A percentile compares a stretch with the other conserved stretches of the same genome.
phyloP scores from a whole-genome alignment of 2,329 filamentous ascomycete genomes.

The Hypomyces rosellus region DNA sequence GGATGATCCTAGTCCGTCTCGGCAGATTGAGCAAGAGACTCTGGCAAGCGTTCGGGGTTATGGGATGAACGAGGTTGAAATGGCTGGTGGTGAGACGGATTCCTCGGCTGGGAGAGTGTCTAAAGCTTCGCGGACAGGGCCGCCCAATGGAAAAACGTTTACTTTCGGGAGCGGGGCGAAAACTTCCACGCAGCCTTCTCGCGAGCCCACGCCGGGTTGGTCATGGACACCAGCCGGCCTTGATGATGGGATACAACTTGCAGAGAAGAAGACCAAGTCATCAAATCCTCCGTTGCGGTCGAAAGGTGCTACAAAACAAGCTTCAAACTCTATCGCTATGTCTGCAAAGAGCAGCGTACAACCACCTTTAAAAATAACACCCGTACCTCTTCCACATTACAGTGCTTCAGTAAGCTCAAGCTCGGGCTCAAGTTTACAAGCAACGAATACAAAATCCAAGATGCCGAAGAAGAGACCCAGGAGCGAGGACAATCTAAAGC shows the following conservation, averaged over 20 bases:
- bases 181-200: neutral
- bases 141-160: neutral
- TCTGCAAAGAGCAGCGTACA: too few species aligned
- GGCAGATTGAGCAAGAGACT: conserved; percentile 21
- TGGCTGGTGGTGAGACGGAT: neutral
- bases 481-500: neutral
- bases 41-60: conserved; percentile 8
- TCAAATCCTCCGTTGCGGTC: too few species aligned
- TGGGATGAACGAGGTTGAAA: conserved; percentile 4
- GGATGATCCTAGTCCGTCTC: conserved; percentile 23
- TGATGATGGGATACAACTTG: neutral
- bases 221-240: neutral
- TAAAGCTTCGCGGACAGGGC: neutral
- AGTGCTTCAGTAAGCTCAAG: neutral
- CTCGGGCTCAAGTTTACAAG: neutral
- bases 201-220: neutral
- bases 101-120: neutral
- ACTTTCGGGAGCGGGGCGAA: neutral
- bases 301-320: too few species aligned
- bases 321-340: too few species aligned
- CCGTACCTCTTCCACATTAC: too few species aligned
- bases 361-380: too few species aligned
- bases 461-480: neutral
- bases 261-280: too few species aligned
- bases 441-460: neutral